These are phyloP conservation scores for Alternaria tenuissima DNA, from an alignment of 2,329 filamentous ascomycete species.

Conservation along the genomic window DNA sequence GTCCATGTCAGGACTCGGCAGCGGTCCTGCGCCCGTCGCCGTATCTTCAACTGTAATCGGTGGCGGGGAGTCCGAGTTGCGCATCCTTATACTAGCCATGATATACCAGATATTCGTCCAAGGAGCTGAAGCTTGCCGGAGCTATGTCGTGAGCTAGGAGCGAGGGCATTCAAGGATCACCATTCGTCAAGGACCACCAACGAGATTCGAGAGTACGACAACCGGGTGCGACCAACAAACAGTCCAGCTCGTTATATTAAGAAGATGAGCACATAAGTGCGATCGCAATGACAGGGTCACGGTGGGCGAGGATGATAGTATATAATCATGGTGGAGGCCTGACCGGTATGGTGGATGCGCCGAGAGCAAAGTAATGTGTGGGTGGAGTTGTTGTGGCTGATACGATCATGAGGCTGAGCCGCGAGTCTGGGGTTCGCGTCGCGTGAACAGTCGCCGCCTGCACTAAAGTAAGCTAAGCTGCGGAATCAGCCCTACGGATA, in stretches of 20 bases:
- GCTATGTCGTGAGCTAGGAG: not conserved
- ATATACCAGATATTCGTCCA: not conserved
- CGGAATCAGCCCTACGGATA: conserved; percentile 3
- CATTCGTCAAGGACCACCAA: conserved; percentile 3
- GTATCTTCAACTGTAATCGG: conserved; percentile 49
- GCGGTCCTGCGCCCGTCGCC: conserved; percentile 30
- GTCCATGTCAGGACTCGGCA: conserved; percentile 33
- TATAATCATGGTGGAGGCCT: conserved; percentile 10
- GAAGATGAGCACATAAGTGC: not conserved
- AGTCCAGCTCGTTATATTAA: not conserved
- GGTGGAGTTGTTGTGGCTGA: conserved; percentile 12
- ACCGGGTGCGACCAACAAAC: conserved; percentile 5
- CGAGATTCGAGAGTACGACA: conserved; percentile 1
- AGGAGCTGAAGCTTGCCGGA: conserved; percentile 2
- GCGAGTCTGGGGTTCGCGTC: conserved; percentile 1
- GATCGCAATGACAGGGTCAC: not conserved
- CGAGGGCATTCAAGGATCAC: conserved; percentile 8
- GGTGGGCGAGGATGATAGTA: not conserved
- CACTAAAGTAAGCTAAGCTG: conserved; percentile 2
- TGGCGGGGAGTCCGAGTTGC: conserved; percentile 34
- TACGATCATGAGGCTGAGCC: conserved; percentile 19
- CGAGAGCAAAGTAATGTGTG: not conserved
- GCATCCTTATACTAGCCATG: conserved; percentile 13
- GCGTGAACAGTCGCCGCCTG: not conserved
- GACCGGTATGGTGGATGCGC: conserved; percentile 3